Base-by-base conservation (phyloP, 1,139 yeast species). In the Geotrichum reessii region DNA sequence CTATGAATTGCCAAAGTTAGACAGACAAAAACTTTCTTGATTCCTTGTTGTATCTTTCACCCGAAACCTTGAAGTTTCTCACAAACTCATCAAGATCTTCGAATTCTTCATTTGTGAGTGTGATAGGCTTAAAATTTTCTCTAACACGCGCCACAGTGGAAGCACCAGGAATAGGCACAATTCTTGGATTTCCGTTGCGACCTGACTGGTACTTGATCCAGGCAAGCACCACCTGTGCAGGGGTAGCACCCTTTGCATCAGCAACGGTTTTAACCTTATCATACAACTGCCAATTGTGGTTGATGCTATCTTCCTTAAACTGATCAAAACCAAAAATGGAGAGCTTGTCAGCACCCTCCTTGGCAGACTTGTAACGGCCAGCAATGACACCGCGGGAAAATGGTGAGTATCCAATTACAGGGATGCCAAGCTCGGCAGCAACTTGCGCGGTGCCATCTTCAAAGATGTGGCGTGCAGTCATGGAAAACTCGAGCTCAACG, bases 141-240 rank as follows among this genome's bases (percentile, higher is more conserved):
- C 78, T 76, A 31, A 86, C 82, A 68, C 87, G 83, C 17, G 72
- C 77, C 9, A 74, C 73, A 27, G 84, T 80, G 6, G 90, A 79
- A 9, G 88, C 84, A 57, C 91, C 85, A 25, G 96, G 96, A 69
- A 89, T 87, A 49, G 96, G 95, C 50, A 90, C 72, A 54, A 88
- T 78, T 58, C 76, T 77, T 17, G 90, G 81, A 61, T 79, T 81
- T 67, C 76, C 64, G 75, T 80, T 52, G 17, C 71, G 51, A 75
- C 80, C 52, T 17, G 75, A 74, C 57, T 74, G 71, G 63, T 71
- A 67, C 49, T 72, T 71, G 62, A 88, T 73, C 95, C 95, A 90
- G 5, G 88, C 84, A 47, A 90, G 74, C 0, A 96, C 86, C 60
- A 89, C 74, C 61, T 86, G 84, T 46, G 91, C 87, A 53, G 85